Conservation (phyloP, 1,284 basidiomycete species). For the Pseudozyma sp. region DNA sequence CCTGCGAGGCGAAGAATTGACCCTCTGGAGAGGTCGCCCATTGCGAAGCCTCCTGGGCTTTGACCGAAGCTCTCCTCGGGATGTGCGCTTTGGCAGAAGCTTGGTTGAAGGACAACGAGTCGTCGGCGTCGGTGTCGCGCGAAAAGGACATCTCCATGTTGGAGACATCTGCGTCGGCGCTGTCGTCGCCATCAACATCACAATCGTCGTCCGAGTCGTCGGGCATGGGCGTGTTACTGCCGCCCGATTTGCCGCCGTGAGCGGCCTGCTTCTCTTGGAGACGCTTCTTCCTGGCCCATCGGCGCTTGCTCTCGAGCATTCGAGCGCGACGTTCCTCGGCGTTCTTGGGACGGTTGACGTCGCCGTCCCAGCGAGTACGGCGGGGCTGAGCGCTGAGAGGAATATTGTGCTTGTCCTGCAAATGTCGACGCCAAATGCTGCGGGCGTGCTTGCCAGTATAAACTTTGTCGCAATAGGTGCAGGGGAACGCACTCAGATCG, state of each 20-base stretch:
- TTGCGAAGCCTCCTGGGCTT: slow-evolving; percentile 6
- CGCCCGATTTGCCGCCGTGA: slow-evolving; percentile 28
- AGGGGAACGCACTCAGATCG: slow-evolving; percentile 66
- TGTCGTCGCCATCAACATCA: slow-evolving; percentile 33
- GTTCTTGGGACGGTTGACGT: slow-evolving; percentile 72
- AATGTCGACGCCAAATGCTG: slow-evolving; percentile 73
- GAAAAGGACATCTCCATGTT: slow-evolving; percentile 41
- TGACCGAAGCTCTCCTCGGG: slow-evolving; percentile 21
- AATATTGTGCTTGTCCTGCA: slow-evolving; percentile 74
- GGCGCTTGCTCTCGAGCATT: slow-evolving; percentile 72
- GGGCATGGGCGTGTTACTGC: slow-evolving; percentile 32
- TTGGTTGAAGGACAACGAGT: slow-evolving; percentile 18
- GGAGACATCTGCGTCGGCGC: slow-evolving; percentile 42
- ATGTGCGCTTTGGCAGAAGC: slow-evolving; percentile 5
- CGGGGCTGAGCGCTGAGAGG: slow-evolving; percentile 72
- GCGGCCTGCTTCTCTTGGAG: slow-evolving; percentile 59
- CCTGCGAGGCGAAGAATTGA: slow-evolving; percentile 25
- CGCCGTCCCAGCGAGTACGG: slow-evolving; percentile 73
- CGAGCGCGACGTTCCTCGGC: slow-evolving; percentile 71
- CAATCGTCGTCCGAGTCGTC: slow-evolving; percentile 34
- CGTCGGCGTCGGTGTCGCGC: slow-evolving; percentile 14
- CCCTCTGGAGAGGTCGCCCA: slow-evolving; percentile 13
- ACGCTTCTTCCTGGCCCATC: slow-evolving; percentile 72
- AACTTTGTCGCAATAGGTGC: slow-evolving; percentile 70
- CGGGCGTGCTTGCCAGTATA: slow-evolving; percentile 73